phyloP scores from a whole-genome alignment of 257 asterid genomes.

The Nicotiana knightiana region DNA sequence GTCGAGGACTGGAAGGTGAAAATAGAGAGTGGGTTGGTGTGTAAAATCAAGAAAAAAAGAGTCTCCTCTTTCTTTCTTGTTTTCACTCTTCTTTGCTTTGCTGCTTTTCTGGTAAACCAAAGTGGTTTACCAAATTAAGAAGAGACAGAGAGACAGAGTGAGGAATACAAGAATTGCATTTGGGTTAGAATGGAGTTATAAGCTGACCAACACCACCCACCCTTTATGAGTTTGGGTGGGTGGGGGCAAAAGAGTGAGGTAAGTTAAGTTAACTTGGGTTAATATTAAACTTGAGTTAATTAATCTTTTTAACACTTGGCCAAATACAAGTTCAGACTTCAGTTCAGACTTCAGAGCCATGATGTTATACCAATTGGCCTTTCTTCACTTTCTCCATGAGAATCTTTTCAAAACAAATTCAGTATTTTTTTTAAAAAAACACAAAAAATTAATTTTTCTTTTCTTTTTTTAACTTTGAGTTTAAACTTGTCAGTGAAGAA shows the following conservation, averaged over 20 bases:
- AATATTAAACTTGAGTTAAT: constrained; percentile 21
- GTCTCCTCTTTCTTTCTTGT: constrained; percentile 1
- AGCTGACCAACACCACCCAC: background rate
- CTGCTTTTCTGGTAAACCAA: constrained; percentile 45
- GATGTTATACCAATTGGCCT: constrained; percentile 52
- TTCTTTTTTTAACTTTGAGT: background rate
- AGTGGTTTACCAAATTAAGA: constrained; percentile 60
- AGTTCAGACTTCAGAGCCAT: constrained; percentile 19
- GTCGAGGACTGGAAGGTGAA: background rate
- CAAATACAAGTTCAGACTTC: constrained; percentile 4
- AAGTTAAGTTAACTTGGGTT: constrained; percentile 14
- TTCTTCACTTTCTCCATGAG: constrained; percentile 13
- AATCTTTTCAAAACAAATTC: constrained; percentile 6
- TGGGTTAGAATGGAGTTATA: background rate
- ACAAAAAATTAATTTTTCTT: background rate
- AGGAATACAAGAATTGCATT: background rate
- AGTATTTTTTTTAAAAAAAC: background rate
- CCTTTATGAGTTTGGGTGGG: background rate
- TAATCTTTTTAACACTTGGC: constrained; percentile 53
- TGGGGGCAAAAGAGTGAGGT: background rate
- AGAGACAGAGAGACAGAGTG: constrained; percentile 10
- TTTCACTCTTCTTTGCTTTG: constrained; percentile 1
- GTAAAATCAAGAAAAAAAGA: constrained; percentile 26
- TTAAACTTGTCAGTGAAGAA: constrained; percentile 6
- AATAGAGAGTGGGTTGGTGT: constrained; percentile 39